Evolutionary conservation across 2,329 filamentous ascomycete species (phyloP).

Genomic region (Fusarium denticulatum): DNA sequence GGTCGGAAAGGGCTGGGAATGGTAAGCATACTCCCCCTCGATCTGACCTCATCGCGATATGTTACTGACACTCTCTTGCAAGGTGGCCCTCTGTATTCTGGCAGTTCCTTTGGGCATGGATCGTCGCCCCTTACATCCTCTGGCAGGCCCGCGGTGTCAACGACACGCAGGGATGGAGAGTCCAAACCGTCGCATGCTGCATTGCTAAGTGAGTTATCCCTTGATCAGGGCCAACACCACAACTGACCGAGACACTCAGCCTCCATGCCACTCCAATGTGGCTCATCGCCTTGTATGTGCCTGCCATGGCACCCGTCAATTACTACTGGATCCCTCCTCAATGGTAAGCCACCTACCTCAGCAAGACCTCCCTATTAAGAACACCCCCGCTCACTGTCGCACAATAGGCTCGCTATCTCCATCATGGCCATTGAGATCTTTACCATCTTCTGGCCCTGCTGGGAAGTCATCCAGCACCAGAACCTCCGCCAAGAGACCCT

Average conservation of each 20-base stretch:
- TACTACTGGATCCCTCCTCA: constrained; percentile 67
- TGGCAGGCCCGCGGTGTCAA: constrained; percentile 69
- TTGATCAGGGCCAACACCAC: neutral
- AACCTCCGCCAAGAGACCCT: constrained; percentile 59
- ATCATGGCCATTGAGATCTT: constrained; percentile 72
- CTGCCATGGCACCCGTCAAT: constrained; percentile 63
- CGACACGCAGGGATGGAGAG: constrained; percentile 73
- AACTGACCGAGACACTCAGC: constrained; percentile 47
- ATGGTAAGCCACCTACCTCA: constrained; percentile 58
- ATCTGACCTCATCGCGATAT: neutral
- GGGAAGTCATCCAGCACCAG: constrained; percentile 61
- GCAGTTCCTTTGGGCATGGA: constrained; percentile 72
- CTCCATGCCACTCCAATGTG: constrained; percentile 74
- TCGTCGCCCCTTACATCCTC: constrained; percentile 69
- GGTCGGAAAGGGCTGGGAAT: constrained; percentile 70
- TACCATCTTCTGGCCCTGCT: constrained; percentile 70
- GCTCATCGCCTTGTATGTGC: constrained; percentile 67
- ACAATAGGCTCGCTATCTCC: constrained; percentile 64
- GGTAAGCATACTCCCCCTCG: constrained; percentile 53
- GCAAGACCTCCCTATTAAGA: neutral
- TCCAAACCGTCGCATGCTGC: constrained; percentile 67
- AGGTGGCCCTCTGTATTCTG: constrained; percentile 71
- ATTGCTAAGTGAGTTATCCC: constrained; percentile 54
- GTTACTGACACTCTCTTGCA: neutral
- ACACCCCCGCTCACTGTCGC: neutral